These are phyloP conservation scores for Trichoderma simmonsii DNA, from an alignment of 2,329 filamentous ascomycete genomes.

Conservation along the genomic window DNA sequence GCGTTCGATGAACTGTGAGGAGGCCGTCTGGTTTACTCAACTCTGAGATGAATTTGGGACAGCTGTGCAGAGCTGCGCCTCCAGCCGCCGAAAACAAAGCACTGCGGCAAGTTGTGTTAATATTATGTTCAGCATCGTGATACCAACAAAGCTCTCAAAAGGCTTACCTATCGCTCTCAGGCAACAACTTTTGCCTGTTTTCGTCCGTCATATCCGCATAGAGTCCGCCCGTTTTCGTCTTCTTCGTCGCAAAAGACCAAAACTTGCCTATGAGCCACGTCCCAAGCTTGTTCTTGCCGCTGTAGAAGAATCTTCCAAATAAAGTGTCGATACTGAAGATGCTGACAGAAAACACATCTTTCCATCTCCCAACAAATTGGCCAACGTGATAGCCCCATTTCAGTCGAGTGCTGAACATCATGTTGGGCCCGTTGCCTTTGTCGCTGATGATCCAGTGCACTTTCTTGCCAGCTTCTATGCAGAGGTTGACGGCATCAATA, in stretches of 20 bases:
- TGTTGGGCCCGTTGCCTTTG: neutral
- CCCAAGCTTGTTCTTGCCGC: neutral
- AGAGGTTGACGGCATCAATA: neutral
- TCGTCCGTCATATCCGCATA: neutral
- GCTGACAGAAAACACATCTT: neutral
- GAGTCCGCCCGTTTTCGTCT: neutral
- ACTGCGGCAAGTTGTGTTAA: neutral
- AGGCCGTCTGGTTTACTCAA: neutral
- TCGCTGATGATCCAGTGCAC: constrained; percentile 6
- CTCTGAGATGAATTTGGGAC: neutral
- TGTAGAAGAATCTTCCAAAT: neutral
- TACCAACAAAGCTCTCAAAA: neutral
- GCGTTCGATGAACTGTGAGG: neutral
- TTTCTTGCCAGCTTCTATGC: neutral
- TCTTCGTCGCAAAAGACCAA: neutral
- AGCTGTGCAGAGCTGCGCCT: constrained; percentile 2
- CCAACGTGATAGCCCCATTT: neutral
- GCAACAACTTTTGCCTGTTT: neutral
- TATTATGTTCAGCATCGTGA: neutral
- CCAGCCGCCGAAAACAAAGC: neutral
- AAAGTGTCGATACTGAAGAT: neutral
- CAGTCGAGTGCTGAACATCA: neutral
- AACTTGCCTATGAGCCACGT: constrained; percentile 6
- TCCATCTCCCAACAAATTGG: constrained; percentile 1
- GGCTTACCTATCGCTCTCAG: neutral